Evolutionary conservation across 2,329 filamentous ascomycete species (phyloP), one percentile per base, ranked within the genome.

Genomic region (Penicillium sp.): DNA sequence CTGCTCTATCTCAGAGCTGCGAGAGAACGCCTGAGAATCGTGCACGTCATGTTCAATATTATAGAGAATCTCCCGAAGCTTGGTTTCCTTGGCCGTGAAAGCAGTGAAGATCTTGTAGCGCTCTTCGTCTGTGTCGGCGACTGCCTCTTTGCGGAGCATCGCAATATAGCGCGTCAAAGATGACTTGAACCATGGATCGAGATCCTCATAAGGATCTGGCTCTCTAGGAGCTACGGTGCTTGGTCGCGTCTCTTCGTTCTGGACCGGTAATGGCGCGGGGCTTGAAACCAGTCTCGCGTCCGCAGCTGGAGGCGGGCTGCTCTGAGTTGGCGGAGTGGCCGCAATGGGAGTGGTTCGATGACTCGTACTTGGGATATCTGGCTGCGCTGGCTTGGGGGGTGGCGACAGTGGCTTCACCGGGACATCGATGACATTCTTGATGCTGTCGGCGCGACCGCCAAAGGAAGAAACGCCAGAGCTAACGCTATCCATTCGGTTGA

Each of bases 151-250:
- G 52, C 80, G 79, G 26, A 86, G 74, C 83, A 86, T 86, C 4
- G 77, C 75, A 33, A 84, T 80, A 66, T 82, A 86, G 45, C 84
- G 77, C 53, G 83, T 80, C 52, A 86, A 70, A 28, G 84, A 86
- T 2, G 83, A 82, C 65, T 80, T 82, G 64, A 81, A 85, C 82
- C 84, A 85, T 2, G 83, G 80, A 61, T 85, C 82, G n/a, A 86
- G 75, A 64, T 84, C 83, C 26, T 77, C 79, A 60, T 81, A 81
- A 5, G 82, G 81, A 64, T 85, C 79, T 25, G 54, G 76, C 59
- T 57, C 43, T 42, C 68, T 72, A 16, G 64, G 52, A 30, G 63
- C 53, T 14, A 59, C 40, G 3, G 35, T 40, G 25, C 46, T 52
- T 43, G 26, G 40, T 55, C 65, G 61, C 30, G n/a, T 55, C 51